phyloP scores from a whole-genome alignment of 2,329 filamentous ascomycete genomes.

The Cladosporium sp. region DNA sequence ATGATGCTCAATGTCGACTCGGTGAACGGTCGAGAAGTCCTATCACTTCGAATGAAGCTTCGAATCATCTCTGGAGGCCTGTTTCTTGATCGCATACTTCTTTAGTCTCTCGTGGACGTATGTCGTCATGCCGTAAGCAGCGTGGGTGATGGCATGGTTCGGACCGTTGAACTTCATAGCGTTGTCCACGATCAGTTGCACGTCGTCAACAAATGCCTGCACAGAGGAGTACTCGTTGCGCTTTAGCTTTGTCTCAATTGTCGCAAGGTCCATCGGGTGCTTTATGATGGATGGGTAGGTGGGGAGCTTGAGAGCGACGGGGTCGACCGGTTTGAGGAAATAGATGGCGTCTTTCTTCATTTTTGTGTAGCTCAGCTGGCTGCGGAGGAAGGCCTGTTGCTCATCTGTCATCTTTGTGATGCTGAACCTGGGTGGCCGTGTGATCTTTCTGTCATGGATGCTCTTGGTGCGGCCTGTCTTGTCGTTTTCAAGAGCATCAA shows the following conservation, averaged over 20 bases:
- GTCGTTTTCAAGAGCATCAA: neutral
- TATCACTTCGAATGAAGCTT: too few relatives aligned
- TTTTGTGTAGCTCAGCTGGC: constrained; percentile 69
- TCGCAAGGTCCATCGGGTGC: neutral
- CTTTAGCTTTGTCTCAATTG: constrained; percentile 67
- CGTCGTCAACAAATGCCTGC: constrained; percentile 67
- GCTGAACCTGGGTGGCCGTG: constrained; percentile 24
- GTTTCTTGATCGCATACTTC: neutral
- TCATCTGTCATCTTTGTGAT: constrained; percentile 51
- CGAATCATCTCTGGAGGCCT: constrained; percentile 31
- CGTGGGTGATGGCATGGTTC: constrained; percentile 66
- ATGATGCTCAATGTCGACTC: too few relatives aligned
- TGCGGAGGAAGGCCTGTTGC: constrained; percentile 60
- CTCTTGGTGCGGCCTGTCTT: neutral
- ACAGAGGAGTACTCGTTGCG: constrained; percentile 63
- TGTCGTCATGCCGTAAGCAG: constrained; percentile 59
- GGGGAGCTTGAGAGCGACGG: constrained; percentile 64
- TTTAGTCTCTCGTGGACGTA: constrained; percentile 44
- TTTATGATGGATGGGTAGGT: neutral
- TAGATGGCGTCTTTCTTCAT: constrained; percentile 75
- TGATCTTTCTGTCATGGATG: neutral
- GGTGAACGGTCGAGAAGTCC: too few relatives aligned
- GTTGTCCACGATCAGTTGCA: constrained; percentile 76
- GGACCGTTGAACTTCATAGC: constrained; percentile 77
- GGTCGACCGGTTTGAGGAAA: constrained; percentile 75